Conservation (phyloP, 805 yeast species). For the Metschnikowia corniflorae region DNA sequence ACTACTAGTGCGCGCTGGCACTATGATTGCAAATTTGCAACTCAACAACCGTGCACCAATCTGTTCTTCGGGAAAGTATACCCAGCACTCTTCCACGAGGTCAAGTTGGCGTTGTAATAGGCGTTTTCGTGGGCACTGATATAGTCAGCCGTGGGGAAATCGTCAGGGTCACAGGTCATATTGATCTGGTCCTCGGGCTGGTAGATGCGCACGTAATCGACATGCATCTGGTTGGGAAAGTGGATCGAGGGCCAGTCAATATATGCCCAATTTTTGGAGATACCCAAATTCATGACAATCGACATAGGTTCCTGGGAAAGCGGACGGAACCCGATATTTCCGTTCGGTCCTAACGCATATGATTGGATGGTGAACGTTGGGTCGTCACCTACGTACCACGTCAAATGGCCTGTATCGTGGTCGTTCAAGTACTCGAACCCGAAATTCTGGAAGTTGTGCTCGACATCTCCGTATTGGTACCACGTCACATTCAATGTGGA, state of each 20-base stretch:
- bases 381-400: slow-evolving; percentile 31
- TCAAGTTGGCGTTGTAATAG: slow-evolving; percentile 64
- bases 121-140: slow-evolving; percentile 67
- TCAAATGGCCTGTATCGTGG: slow-evolving; percentile 28
- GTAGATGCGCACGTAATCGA: slow-evolving; percentile 89
- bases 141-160: slow-evolving; percentile 82
- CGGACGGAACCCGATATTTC: slow-evolving; percentile 80
- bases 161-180: slow-evolving; percentile 82
- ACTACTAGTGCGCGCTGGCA: no score
- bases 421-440: slow-evolving; percentile 35
- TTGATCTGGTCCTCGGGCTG: slow-evolving; percentile 67
- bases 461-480: slow-evolving; percentile 25
- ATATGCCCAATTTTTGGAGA: slow-evolving; percentile 90
- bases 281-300: slow-evolving; percentile 79
- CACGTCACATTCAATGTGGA: slow-evolving; percentile 35
- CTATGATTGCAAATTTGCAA: no score
- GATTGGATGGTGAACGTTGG: slow-evolving; percentile 76
- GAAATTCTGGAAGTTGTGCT: slow-evolving; percentile 29
- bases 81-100: slow-evolving; percentile 76
- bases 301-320: slow-evolving; percentile 93
- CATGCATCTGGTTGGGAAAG: slow-evolving; percentile 73
- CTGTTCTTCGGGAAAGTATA: slow-evolving; percentile 44
- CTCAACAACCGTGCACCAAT: slow-evolving; percentile 14
- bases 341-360: slow-evolving; percentile 80
- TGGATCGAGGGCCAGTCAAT: slow-evolving; percentile 80